Evolutionary conservation across 148 eudicot genomes (phyloP), one percentile per base, ranked within the genome.

Genomic region (Mesembryanthemum crystallinum): DNA sequence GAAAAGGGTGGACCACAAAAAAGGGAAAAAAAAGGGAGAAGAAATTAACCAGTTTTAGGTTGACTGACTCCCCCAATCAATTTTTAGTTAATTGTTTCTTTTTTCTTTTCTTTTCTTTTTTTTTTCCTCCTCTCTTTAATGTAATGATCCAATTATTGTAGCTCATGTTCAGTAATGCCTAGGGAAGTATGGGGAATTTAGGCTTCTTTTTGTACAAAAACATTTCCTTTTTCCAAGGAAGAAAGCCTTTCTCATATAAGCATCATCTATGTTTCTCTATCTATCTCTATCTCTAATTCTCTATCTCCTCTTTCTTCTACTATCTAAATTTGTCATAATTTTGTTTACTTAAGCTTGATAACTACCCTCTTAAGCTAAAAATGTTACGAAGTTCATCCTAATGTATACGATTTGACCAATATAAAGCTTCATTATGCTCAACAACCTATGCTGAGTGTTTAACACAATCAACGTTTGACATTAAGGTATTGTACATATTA

Each of bases 151-250:
- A 76, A 66, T 82, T 71, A 73, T 84, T 80, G 82, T 79, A 77
- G 78, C 78, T 24, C 68, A 67, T 79, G 77, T 76, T 85, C 39
- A 82, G 73, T 72, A 59, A 49, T 58, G 79, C 7, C 45, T 86
- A 82, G 89, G 79, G 67, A 68, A 71, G 73, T 24, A 55, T 57
- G 68, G 64, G 67, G 67, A 68, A 58, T 32, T 47, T 81, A 81
- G 83, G 80, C 65, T 65, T 64, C 71, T 67, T 64, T 63, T 67
- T 88, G 92, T 86, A 86, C 86, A 86, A 88, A 83, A 78, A 29
- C 79, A 71, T 59, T 76, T 82, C 73, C 78, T 73, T 72, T 66
- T 72, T 73, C 72, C 3, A 81, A 76, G 77, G 81, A 79, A 63
- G 79, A 71, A 47, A 64, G 37, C 68, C 52, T 76, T 58, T 37